phyloP scores from a whole-genome alignment of 352 stramenopile genomes.

The Lagenidium giganteum region DNA sequence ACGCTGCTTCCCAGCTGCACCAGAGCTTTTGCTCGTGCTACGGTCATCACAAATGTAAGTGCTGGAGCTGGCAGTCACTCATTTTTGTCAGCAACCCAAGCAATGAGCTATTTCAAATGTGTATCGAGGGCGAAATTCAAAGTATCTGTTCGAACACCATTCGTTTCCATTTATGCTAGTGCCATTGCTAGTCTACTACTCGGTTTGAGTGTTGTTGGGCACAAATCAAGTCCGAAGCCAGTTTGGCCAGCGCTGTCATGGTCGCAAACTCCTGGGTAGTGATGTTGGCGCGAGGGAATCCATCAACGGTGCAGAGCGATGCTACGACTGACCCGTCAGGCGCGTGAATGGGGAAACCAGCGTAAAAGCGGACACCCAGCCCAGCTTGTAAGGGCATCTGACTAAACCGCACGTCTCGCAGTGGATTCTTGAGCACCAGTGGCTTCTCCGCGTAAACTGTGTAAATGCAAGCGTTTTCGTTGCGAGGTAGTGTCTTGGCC shows the following conservation, averaged over 20 bases:
- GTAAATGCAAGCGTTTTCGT: constrained; percentile 58
- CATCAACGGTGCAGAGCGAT: constrained; percentile 36
- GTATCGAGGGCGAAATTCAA: too few relatives aligned
- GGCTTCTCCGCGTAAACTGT: constrained; percentile 53
- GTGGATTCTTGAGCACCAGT: constrained; percentile 57
- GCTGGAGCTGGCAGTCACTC: too few relatives aligned
- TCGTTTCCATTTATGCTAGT: too few relatives aligned
- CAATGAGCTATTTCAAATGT: too few relatives aligned
- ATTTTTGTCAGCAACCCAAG: too few relatives aligned
- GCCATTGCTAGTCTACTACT: too few relatives aligned
- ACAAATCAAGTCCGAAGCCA: constrained; percentile 36
- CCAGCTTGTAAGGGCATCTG: constrained; percentile 42
- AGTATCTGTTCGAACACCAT: too few relatives aligned
- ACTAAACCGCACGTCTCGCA: constrained; percentile 56
- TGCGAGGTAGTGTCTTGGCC: constrained; percentile 23
- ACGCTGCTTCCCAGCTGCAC: too few relatives aligned
- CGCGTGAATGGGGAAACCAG: constrained; percentile 44
- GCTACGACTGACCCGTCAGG: constrained; percentile 43
- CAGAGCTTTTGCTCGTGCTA: too few relatives aligned
- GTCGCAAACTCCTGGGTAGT: constrained; percentile 68
- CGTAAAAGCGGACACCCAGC: constrained; percentile 57
- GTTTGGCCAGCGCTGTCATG: constrained; percentile 54
- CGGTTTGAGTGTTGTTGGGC: background rate
- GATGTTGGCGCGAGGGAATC: constrained; percentile 44
- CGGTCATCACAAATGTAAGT: too few relatives aligned